Conservation (phyloP, 2,329 filamentous ascomycete genomes). For the Mycosphaerella arachidis region DNA sequence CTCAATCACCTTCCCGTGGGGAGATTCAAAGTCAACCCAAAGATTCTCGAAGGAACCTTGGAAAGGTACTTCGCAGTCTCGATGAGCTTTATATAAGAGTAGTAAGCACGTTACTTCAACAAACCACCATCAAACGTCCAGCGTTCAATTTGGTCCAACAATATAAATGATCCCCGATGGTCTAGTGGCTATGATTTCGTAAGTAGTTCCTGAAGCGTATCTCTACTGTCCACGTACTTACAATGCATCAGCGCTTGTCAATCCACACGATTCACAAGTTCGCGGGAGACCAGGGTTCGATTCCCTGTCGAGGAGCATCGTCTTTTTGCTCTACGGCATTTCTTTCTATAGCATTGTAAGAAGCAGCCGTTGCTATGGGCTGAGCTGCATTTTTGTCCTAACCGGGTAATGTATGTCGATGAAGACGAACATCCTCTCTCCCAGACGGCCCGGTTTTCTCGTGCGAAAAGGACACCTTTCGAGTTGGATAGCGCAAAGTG, state of each 20-base stretch:
- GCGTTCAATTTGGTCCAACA: neutral
- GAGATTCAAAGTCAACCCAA: too few species aligned
- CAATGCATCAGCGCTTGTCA: neutral
- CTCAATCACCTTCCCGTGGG: too few species aligned
- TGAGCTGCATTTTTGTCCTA: too few species aligned
- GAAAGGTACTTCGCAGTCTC: too few species aligned
- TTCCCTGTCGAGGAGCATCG: neutral
- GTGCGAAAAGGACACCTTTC: too few species aligned
- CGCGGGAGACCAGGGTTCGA: neutral
- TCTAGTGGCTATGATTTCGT: neutral
- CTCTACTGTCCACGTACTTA: neutral
- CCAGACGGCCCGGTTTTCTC: too few species aligned
- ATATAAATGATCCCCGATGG: neutral
- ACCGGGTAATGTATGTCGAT: too few species aligned
- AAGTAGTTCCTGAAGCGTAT: neutral
- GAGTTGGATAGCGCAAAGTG: too few species aligned
- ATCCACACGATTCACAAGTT: neutral
- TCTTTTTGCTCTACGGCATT: neutral
- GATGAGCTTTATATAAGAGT: too few species aligned
- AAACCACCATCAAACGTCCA: neutral
- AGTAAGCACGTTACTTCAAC: neutral
- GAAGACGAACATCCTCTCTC: too few species aligned
- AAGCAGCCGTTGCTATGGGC: too few species aligned
- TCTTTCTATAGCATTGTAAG: neutral
- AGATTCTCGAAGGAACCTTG: too few species aligned